Evolutionary conservation across 139 green algal species (phyloP).

Genomic region (Pseudopediastrum boryanum): DNA sequence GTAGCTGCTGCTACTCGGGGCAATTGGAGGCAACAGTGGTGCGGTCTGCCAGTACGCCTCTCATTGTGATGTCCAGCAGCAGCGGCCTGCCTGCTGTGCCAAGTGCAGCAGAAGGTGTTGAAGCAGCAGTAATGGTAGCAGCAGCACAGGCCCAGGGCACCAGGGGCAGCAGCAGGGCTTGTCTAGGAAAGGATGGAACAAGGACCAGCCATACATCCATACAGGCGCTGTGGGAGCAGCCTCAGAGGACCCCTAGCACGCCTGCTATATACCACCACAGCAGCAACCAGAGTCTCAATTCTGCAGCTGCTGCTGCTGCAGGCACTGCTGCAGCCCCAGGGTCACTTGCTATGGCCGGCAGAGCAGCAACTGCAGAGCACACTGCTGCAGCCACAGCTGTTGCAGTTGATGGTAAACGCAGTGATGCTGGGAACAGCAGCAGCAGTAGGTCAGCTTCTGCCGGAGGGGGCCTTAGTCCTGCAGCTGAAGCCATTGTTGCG

Average conservation of each 20-base stretch:
- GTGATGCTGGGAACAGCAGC: neutral
- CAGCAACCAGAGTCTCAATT: neutral
- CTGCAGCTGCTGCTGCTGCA: neutral
- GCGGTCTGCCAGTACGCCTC: too few species aligned
- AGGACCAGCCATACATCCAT: neutral
- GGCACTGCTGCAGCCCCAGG: conserved; percentile 9
- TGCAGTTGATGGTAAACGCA: neutral
- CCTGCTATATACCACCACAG: neutral
- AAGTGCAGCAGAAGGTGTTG: neutral
- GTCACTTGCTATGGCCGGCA: neutral
- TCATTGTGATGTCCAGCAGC: too few species aligned
- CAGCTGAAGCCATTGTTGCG: too few species aligned
- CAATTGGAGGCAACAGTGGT: too few species aligned
- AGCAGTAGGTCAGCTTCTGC: neutral
- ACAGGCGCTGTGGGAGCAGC: neutral
- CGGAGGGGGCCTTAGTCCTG: too few species aligned
- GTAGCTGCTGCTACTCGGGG: too few species aligned
- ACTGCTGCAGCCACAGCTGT: neutral
- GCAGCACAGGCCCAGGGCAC: neutral
- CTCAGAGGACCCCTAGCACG: neutral
- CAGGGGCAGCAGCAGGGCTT: neutral
- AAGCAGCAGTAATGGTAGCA: neutral
- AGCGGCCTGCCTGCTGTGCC: too few species aligned
- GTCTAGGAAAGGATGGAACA: neutral
- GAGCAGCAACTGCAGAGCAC: neutral